Evolutionary conservation across 2,329 filamentous ascomycete species (phyloP).

Genomic region (Aspergillus jensenii): DNA sequence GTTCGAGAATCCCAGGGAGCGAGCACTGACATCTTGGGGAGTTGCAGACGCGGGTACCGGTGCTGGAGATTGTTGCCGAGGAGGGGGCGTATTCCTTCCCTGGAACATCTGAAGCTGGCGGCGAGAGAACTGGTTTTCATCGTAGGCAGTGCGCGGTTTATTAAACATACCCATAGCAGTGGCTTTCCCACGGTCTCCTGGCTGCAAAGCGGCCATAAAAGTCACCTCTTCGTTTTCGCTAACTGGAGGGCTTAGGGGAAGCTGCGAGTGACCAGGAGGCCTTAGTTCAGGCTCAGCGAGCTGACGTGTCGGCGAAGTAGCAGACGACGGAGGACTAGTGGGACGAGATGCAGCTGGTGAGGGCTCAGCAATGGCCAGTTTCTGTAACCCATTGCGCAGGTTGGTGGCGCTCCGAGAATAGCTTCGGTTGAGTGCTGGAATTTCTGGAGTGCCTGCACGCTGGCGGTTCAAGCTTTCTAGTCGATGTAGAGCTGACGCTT

Average conservation of each 20-base stretch:
- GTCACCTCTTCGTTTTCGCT: slow-evolving; percentile 71
- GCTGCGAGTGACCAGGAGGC: slow-evolving; percentile 39
- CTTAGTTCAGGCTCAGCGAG: slow-evolving; percentile 34
- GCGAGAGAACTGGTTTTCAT: slow-evolving; percentile 81
- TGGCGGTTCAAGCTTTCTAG: slow-evolving; percentile 76
- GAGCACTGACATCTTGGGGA: slow-evolving; percentile 23
- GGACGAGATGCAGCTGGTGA: slow-evolving; percentile 19
- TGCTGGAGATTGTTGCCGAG: slow-evolving; percentile 28
- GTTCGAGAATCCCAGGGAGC: slow-evolving; percentile 36
- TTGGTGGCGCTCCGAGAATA: slow-evolving; percentile 64
- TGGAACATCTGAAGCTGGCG: slow-evolving; percentile 78
- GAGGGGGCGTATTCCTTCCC: slow-evolving; percentile 63
- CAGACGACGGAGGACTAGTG: slow-evolving; percentile 46
- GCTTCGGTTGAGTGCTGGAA: slow-evolving; percentile 45
- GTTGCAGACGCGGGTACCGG: slow-evolving; percentile 7
- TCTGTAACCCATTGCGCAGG: slow-evolving; percentile 53
- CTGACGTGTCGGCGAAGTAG: slow-evolving; percentile 38
- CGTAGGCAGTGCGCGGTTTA: slow-evolving; percentile 73
- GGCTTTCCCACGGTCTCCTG: slow-evolving; percentile 76
- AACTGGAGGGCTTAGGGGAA: slow-evolving; percentile 67
- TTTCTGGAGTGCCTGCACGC: slow-evolving; percentile 57
- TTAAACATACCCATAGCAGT: slow-evolving; percentile 72
- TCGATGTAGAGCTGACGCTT: slow-evolving; percentile 71
- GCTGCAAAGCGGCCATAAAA: slow-evolving; percentile 64
- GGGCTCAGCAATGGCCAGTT: slow-evolving; percentile 29